Evolutionary conservation across 352 stramenopile species (phyloP).

Genomic region (Hyphochytrium catenoides): DNA sequence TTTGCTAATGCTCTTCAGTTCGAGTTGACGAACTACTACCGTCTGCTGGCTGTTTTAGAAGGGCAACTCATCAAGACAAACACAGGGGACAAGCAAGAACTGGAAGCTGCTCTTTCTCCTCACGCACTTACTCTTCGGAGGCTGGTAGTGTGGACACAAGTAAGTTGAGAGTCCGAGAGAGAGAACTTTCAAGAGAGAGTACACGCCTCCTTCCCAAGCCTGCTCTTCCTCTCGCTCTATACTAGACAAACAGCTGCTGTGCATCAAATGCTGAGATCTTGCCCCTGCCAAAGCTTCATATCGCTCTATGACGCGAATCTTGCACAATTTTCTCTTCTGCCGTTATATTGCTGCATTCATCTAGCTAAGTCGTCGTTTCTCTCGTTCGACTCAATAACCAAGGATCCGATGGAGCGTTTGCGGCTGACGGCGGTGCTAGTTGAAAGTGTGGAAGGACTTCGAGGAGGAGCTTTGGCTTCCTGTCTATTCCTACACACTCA

Average conservation of each 20-base stretch:
- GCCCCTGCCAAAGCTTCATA: no score
- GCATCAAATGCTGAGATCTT: no score
- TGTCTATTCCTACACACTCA: conserved; percentile 66
- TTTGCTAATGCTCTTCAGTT: conserved; percentile 70
- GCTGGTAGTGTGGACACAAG: conserved; percentile 66
- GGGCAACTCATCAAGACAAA: conserved; percentile 32
- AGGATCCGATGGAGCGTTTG: conserved; percentile 58
- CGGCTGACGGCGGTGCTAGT: conserved; percentile 65
- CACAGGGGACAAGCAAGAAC: conserved; percentile 18
- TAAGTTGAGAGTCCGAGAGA: no score
- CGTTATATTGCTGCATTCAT: no score
- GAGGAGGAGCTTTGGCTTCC: conserved; percentile 61
- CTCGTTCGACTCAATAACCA: no score
- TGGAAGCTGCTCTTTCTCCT: conserved; percentile 9
- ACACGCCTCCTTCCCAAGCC: no score
- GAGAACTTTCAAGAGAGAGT: no score
- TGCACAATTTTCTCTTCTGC: no score
- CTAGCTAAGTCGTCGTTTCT: no score
- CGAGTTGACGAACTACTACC: conserved; percentile 73
- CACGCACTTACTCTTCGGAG: conserved; percentile 54
- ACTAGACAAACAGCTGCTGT: no score
- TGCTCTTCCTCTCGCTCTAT: no score
- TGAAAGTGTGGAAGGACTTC: conserved; percentile 50
- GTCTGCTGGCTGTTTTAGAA: conserved; percentile 69
- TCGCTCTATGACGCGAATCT: no score